A percentile compares a stretch with the other conserved stretches of the same genome.
These are phyloP conservation scores for Lantana camara DNA, from an alignment of 257 asterid species.

Conservation along the genomic window DNA sequence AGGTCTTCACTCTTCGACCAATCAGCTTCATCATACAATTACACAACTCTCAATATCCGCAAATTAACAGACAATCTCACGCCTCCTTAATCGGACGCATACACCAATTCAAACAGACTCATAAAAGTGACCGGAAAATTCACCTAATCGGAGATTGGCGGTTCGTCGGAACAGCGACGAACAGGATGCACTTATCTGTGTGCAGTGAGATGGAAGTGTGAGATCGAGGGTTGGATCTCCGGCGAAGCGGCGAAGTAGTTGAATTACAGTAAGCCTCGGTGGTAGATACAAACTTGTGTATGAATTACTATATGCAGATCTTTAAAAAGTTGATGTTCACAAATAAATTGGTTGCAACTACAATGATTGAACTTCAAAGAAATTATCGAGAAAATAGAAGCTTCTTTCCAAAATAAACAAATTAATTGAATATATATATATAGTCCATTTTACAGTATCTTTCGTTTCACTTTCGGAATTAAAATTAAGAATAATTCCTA, in stretches of 20 bases:
- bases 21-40: constrained; percentile 16
- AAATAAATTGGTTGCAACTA: too few relatives aligned
- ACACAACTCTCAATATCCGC: background rate
- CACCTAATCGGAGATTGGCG: constrained; percentile 42
- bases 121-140: constrained; percentile 26
- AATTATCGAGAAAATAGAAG: too few relatives aligned
- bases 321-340: constrained; percentile 13
- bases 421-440: too few relatives aligned
- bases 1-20: constrained; percentile 27
- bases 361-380: background rate
- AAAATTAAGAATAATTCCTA: too few relatives aligned
- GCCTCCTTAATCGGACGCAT: constrained; percentile 24
- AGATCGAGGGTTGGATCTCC: constrained; percentile 35
- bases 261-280: constrained; percentile 29
- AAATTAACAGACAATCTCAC: background rate
- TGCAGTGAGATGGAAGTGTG: constrained; percentile 23
- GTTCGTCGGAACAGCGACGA: constrained; percentile 37
- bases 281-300: constrained; percentile 27
- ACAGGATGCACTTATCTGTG: constrained; percentile 23
- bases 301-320: constrained; percentile 11
- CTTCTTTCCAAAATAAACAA: too few relatives aligned
- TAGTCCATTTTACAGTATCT: too few relatives aligned
- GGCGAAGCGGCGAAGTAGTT: constrained; percentile 25
- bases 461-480: too few relatives aligned
- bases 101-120: constrained; percentile 10